Evolutionary conservation across 257 asterid species (phyloP).

Genomic region (Echites panduratus): DNA sequence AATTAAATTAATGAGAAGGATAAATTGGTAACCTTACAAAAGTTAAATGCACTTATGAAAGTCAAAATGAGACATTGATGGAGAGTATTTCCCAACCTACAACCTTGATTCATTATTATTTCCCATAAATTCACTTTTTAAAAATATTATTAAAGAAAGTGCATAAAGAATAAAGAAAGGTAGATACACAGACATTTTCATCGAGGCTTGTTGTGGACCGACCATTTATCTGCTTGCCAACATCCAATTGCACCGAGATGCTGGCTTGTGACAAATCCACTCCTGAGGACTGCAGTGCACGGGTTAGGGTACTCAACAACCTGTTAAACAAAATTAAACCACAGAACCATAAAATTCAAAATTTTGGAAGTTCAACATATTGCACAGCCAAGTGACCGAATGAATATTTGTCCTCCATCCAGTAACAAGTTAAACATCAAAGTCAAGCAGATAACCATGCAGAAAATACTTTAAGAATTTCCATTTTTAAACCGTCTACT

Average conservation of each 20-base stretch:
- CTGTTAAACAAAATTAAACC: slow-evolving; percentile 29
- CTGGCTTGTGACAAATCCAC: slow-evolving; percentile 55
- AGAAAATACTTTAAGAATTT: too few species aligned
- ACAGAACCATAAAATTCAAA: slow-evolving; percentile 2
- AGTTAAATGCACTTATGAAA: too few species aligned
- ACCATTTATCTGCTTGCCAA: slow-evolving; percentile 35
- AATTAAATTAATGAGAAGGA: too few species aligned
- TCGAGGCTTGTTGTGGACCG: slow-evolving; percentile 12
- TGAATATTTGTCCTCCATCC: not conserved
- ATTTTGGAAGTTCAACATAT: not conserved
- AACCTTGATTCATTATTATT: not conserved
- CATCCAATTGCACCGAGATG: slow-evolving; percentile 60
- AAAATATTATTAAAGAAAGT: not conserved
- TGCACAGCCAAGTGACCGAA: not conserved
- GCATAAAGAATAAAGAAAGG: slow-evolving; percentile 4
- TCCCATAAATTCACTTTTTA: not conserved
- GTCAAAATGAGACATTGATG: too few species aligned
- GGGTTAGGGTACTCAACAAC: slow-evolving; percentile 35
- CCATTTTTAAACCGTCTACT: not conserved
- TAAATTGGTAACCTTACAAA: too few species aligned
- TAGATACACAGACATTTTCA: slow-evolving; percentile 27
- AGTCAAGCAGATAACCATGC: not conserved
- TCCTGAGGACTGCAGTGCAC: slow-evolving; percentile 55
- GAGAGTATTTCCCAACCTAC: not conserved
- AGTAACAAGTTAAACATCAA: not conserved